Base-by-base conservation (phyloP, 2,329 filamentous ascomycete species). In the Aspergillus intermedius region DNA sequence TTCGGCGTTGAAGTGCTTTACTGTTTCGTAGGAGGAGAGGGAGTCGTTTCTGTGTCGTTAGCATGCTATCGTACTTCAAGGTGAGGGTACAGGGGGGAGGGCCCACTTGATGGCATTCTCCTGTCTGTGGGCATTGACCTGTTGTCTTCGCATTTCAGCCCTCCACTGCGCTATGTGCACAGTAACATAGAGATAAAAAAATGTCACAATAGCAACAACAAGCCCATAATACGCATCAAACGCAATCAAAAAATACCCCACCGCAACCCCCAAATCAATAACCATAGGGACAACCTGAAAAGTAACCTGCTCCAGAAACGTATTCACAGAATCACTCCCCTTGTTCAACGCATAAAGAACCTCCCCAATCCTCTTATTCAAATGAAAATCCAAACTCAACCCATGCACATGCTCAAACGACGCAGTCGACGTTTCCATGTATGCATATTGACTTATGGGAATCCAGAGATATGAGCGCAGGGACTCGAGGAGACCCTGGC, bases 321-420 rank as follows among this genome's bases (percentile, higher is more conserved):
- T 89, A 63, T 97, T 97, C 75, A 98, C 95, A 2, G 91, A 88
- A 52, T 30, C 25, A 12, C 86, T 91, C 41, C 93, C 93, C 68
- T 98, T 98, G 73, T 93, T 95, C 55, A 98, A 77, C 0, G 93
- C 93, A 12, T 91, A 97, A 13, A 97, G 75, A 7, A 98, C 90
- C 69, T 98, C 93, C 54, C 93, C 93, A 0, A 93, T 98, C 63
- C 91, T 88, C 72, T 98, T 98, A 46, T 89, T 90, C 3, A 97
- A 80, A 64, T 98, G 93, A 63, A 98, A 98, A 66, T 97, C 93
- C 56, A 97, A 78, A 67, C 91, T 96, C 30, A 98, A 81, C 44
- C 86, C 86, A 69, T 98, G 93, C 21, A 98, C 93, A 66, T 98
- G 93, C 71, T 97, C 91, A 64, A 98, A 98, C 8, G 91, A 89